Base-by-base conservation (phyloP, 140 eudicot species). In the Oenanthe javanica region DNA sequence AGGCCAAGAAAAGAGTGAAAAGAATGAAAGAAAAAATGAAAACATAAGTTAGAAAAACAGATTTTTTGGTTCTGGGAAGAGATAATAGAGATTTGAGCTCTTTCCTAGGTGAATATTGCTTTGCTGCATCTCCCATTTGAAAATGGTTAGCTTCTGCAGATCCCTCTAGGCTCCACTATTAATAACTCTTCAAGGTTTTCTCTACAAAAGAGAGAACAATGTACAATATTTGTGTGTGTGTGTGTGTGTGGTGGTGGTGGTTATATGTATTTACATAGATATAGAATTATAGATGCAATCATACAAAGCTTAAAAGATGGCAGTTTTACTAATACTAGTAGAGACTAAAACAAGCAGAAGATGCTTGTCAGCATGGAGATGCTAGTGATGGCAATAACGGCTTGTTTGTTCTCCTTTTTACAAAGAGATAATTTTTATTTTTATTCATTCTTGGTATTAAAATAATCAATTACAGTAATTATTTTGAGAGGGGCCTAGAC, bases 1-100 rank as follows among this genome's bases (percentile, higher is more conserved):
- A 90, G 8, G 98, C 96, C 48, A 94, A 83, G 80, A 91, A 90
- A 55, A 89, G 74, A n/a, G 97, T 89, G 83, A 92, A 87, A 80
- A 87, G 87, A 48, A 92, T 83, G 83, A 94, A 89, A 67, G 86
- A 79, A 36, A 90, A 81, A 18, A 90, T 71, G 78, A 88, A 88
- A 1, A 79, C 88, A 73, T 92, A 94, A 19, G 89, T 91, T 82
- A 90, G 78, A 77, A 83, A 42, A 3, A 72, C 81, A 13, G 89
- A 90, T 45, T 76, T 89, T 83, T 84, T 91, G 50, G 93, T 84
- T 85, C 83, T 90, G 31, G 59, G 13, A 47, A 88, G 82, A 38
- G 92, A 82, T 45, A 90, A 87, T 1, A 86, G 82, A 84, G 82
- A 79, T 78, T 89, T 90, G 77, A 90, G 54, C 83, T 94, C 94